Evolutionary conservation across 345 rosid species (phyloP).

Genomic region (Lenwebbia sp.): DNA sequence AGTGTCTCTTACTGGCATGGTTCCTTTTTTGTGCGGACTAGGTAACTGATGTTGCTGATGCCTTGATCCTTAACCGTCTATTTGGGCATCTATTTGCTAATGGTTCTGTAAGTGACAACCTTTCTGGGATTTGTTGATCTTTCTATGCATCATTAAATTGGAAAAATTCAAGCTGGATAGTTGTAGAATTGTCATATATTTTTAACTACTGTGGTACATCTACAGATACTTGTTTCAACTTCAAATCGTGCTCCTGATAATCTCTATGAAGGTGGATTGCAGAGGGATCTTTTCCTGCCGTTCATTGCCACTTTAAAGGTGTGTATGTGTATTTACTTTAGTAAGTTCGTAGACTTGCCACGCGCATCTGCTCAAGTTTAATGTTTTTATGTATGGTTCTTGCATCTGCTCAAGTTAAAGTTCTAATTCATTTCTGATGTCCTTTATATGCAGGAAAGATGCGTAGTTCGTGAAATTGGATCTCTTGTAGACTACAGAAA

Average conservation of each 20-base stretch:
- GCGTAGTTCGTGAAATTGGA: constrained; percentile 78
- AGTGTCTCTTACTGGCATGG: not conserved
- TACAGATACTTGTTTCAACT: constrained; percentile 86
- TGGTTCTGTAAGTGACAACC: constrained; percentile 66
- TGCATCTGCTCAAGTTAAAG: not conserved
- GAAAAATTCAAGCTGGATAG: not conserved
- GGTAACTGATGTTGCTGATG: constrained; percentile 99
- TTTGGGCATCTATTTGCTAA: constrained; percentile 67
- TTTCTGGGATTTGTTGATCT: not conserved
- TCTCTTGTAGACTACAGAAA: constrained; percentile 84
- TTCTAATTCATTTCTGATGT: not conserved
- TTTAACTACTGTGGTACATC: constrained; percentile 27
- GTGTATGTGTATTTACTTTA: not conserved
- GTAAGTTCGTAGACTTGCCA: not conserved
- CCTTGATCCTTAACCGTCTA: constrained; percentile 83
- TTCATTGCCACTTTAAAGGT: constrained; percentile 87
- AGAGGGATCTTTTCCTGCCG: constrained; percentile 94
- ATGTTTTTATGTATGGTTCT: not conserved
- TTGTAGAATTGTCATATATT: constrained; percentile 1
- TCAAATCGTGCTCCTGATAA: constrained; percentile 98
- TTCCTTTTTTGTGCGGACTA: constrained; percentile 11
- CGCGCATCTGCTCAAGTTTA: not conserved
- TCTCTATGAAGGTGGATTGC: constrained; percentile 96
- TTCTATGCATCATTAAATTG: not conserved
- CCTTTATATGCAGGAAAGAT: constrained; percentile 52